These are phyloP conservation scores for Chlorella sp. DNA, from an alignment of 139 green algal genomes.

Conservation along the genomic window DNA sequence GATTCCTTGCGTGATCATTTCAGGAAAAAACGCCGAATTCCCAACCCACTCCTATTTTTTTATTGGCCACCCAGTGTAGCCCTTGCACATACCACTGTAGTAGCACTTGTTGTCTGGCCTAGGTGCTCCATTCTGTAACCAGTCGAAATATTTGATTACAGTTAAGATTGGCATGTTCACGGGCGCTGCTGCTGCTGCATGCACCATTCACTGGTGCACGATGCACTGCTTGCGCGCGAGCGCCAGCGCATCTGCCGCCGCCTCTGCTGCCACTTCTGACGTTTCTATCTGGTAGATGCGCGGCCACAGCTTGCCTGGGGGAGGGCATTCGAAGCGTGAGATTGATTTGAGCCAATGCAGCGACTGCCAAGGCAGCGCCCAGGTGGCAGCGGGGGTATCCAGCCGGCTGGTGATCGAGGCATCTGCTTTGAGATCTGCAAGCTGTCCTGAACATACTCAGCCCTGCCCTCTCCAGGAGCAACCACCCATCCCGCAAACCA, in stretches of 20 bases:
- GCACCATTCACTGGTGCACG: not conserved
- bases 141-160: not conserved
- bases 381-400: not conserved
- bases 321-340: not conserved
- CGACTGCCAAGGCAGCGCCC: too few relatives aligned
- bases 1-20: too few relatives aligned
- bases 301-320: constrained; percentile 29
- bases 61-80: too few relatives aligned
- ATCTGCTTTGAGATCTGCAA: not conserved
- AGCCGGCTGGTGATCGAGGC: not conserved
- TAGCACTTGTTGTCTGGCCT: too few relatives aligned
- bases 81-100: too few relatives aligned
- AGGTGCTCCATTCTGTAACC: not conserved
- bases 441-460: not conserved
- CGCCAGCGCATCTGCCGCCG: not conserved
- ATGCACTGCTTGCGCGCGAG: constrained; percentile 3
- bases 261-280: not conserved
- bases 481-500: constrained; percentile 22
- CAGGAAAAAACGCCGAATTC: too few relatives aligned
- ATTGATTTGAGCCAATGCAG: too few relatives aligned
- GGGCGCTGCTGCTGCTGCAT: not conserved
- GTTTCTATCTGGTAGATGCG: constrained; percentile 66
- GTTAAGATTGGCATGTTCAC: not conserved
- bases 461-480: too few relatives aligned
- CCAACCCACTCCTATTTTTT: too few relatives aligned